Conservation (phyloP, 1,139 yeast genomes). For the Eremothecium coryli region DNA sequence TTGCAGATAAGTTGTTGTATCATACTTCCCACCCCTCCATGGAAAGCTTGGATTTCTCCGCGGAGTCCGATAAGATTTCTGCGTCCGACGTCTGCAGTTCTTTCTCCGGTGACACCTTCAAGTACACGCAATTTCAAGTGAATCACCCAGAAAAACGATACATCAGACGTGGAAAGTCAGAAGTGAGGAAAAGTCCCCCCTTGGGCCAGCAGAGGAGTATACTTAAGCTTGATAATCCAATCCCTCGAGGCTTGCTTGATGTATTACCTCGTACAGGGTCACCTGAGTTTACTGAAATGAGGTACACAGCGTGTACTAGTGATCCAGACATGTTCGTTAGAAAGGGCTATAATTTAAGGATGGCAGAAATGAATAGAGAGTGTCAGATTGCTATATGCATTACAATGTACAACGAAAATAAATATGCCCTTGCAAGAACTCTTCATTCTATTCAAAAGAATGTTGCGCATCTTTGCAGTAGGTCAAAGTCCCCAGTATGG, state of each 20-base stretch:
- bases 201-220: slow-evolving; percentile 41
- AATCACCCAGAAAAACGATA: slow-evolving; percentile 45
- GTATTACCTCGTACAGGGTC: slow-evolving; percentile 75
- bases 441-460: slow-evolving; percentile 90
- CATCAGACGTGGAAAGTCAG: slow-evolving; percentile 44
- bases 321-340: slow-evolving; percentile 76
- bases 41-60: too few relatives aligned
- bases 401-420: slow-evolving; percentile 96
- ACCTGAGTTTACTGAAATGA: slow-evolving; percentile 90
- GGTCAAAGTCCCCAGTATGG: slow-evolving; percentile 80
- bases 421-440: slow-evolving; percentile 77
- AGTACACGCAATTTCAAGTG: slow-evolving; percentile 29
- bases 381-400: slow-evolving; percentile 84
- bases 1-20: too few relatives aligned
- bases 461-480: slow-evolving; percentile 73
- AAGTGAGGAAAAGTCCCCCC: slow-evolving; percentile 52
- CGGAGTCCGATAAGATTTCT: too few relatives aligned
- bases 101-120: slow-evolving; percentile 33
- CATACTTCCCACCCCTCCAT: too few relatives aligned
- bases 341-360: slow-evolving; percentile 76
- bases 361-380: slow-evolving; percentile 75
- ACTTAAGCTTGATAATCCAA: slow-evolving; percentile 83
- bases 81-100: too few relatives aligned
- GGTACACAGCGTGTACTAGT: slow-evolving; percentile 88
- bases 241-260: slow-evolving; percentile 75